Conservation (phyloP, 225 moss, liverwort and hornwort genomes). For the Sphagnum tenellum region DNA sequence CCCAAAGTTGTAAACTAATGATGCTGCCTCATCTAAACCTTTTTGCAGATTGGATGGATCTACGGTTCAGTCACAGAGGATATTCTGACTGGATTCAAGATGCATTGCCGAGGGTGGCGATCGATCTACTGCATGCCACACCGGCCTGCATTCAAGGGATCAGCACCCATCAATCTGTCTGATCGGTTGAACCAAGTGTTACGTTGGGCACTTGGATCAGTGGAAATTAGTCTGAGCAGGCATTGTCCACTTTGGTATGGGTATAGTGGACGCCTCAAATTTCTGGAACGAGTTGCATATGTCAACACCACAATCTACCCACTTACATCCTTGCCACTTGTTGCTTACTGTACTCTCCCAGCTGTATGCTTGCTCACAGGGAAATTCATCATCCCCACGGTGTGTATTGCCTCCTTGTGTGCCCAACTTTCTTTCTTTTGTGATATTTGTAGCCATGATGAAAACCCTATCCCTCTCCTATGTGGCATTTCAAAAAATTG, state of each 20-base stretch:
- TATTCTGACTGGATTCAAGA: conserved; percentile 94
- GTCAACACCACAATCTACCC: conserved; percentile 88
- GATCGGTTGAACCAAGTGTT: conserved; percentile 96
- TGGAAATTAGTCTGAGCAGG: conserved; percentile 83
- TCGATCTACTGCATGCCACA: conserved; percentile 92
- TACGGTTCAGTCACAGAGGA: conserved; percentile 97
- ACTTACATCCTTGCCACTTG: conserved; percentile 75
- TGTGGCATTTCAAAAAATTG: not conserved
- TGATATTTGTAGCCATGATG: not conserved
- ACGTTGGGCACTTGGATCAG: conserved; percentile 89
- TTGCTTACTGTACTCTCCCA: conserved; percentile 89
- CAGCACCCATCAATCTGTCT: conserved; percentile 93
- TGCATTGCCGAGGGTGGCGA: conserved; percentile 96
- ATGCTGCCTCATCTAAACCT: too few species aligned
- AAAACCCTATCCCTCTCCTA: conserved; percentile 2
- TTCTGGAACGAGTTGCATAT: conserved; percentile 82
- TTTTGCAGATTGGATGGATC: conserved; percentile 82
- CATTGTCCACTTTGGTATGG: conserved; percentile 97
- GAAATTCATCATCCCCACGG: conserved; percentile 89
- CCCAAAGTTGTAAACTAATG: too few species aligned
- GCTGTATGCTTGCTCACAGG: conserved; percentile 93
- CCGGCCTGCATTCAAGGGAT: conserved; percentile 87
- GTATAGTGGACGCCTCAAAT: conserved; percentile 62
- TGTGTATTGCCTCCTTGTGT: conserved; percentile 9
- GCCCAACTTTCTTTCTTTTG: too few species aligned